These are phyloP conservation scores for Metarhizium anisopliae DNA, from an alignment of 2,329 filamentous ascomycete species.

Conservation along the genomic window DNA sequence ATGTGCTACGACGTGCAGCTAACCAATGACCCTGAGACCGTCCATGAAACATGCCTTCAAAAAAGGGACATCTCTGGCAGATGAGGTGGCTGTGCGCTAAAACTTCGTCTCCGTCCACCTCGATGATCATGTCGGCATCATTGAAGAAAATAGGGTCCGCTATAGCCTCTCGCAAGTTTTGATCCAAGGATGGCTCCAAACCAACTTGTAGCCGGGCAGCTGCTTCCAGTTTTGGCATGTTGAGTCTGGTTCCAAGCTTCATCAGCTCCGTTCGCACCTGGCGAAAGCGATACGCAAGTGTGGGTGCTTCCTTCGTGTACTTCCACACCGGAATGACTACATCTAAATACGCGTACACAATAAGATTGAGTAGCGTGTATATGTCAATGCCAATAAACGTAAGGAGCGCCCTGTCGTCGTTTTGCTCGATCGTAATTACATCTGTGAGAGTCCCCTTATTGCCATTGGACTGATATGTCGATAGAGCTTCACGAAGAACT, in stretches of 20 bases:
- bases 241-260: conserved; percentile 65
- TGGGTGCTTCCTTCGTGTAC: conserved; percentile 55
- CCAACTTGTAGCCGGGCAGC: conserved; percentile 67
- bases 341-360: conserved; percentile 76
- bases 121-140: conserved; percentile 69
- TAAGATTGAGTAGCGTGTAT: conserved; percentile 69
- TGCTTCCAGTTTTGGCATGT: conserved; percentile 63
- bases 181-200: conserved; percentile 53
- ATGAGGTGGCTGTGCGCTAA: conserved; percentile 69
- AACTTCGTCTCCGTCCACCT: conserved; percentile 66
- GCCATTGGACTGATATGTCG: conserved; percentile 37
- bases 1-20: conserved; percentile 49
- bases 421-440: conserved; percentile 24
- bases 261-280: conserved; percentile 80
- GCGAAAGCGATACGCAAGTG: conserved; percentile 64
- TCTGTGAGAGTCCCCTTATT: conserved; percentile 16
- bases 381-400: conserved; percentile 64
- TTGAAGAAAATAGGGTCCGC: conserved; percentile 63
- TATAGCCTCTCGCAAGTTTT: conserved; percentile 63
- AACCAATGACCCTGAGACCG: conserved; percentile 81
- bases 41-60: conserved; percentile 82
- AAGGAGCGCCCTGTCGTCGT: conserved; percentile 44
- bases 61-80: conserved; percentile 84
- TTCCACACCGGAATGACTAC: conserved; percentile 79
- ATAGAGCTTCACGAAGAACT: conserved; percentile 53